A percentile compares a stretch with the other conserved stretches of the same genome.
Conservation (phyloP, 441 rosid species). For the Heliophila coronopifolia region DNA sequence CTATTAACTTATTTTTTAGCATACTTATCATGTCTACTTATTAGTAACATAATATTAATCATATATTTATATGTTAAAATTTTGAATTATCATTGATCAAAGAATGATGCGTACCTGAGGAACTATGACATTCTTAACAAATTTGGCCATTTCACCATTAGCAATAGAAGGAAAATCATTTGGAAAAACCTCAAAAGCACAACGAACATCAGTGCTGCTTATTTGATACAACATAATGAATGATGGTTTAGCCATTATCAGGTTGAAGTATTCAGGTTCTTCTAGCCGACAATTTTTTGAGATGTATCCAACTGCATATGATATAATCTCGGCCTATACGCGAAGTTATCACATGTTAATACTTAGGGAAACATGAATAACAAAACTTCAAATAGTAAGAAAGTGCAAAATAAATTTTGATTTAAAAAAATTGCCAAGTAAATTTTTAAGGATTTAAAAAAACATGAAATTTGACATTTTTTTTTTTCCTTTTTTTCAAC, state of each 20-base stretch:
- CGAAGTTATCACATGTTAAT: not conserved
- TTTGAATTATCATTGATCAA: not conserved
- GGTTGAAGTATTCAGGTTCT: conserved; percentile 47
- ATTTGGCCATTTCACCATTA: conserved; percentile 55
- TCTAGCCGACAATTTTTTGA: conserved; percentile 64
- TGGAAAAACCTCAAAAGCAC: conserved; percentile 60
- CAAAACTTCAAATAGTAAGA: too few species aligned
- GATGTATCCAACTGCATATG: conserved; percentile 60
- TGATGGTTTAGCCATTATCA: conserved; percentile 58
- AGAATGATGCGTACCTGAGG: conserved; percentile 46
- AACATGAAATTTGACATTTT: too few species aligned
- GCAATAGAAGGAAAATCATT: conserved; percentile 63
- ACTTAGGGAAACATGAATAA: too few species aligned
- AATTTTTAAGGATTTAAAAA: too few species aligned
- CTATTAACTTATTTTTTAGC: too few species aligned
- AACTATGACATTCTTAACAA: conserved; percentile 48
- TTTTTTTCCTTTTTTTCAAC: too few species aligned
- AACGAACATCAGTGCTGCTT: conserved; percentile 67
- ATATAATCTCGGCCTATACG: conserved; percentile 58
- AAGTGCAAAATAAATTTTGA: too few species aligned
- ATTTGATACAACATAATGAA: conserved; percentile 57
- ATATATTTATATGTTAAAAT: not conserved
- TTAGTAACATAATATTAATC: not conserved
- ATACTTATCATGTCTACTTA: too few species aligned
- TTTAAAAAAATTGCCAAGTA: too few species aligned